Percentiles rank a stretch among this genome's conserved stretches.
These are phyloP conservation scores for Coemansia aciculifera DNA, from an alignment of 192 early-diverging fungal genomes.

Conservation along the genomic window DNA sequence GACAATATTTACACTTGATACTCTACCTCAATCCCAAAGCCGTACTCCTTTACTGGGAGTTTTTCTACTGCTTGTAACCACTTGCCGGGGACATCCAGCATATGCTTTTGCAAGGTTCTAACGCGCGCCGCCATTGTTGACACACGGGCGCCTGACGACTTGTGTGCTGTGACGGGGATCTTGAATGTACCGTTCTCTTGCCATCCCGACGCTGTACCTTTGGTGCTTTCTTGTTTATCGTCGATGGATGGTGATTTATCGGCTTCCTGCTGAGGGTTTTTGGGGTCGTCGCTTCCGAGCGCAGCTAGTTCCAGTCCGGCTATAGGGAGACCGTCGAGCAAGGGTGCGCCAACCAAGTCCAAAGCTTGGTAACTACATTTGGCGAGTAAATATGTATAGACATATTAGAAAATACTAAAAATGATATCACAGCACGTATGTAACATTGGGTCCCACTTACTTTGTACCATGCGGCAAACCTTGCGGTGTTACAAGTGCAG, in stretches of 20 bases:
- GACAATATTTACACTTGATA: background rate
- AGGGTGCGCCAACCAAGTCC: conserved; percentile 14
- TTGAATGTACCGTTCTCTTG: conserved; percentile 24
- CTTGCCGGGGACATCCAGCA: conserved; percentile 47
- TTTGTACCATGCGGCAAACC: conserved; percentile 5
- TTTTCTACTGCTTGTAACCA: conserved; percentile 45
- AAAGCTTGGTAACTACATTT: conserved; percentile 6
- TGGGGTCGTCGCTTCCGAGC: conserved; percentile 7
- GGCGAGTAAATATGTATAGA: background rate
- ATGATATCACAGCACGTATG: background rate
- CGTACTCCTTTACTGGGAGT: conserved; percentile 51
- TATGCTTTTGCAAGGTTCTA: conserved; percentile 42
- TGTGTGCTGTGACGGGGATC: conserved; percentile 45
- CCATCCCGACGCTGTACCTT: conserved; percentile 1
- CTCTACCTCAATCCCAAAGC: conserved; percentile 52
- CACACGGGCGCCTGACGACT: conserved; percentile 26
- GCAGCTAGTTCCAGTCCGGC: conserved; percentile 30
- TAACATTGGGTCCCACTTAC: conserved; percentile 7
- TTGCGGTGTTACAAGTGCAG: conserved; percentile 15
- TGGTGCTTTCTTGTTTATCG: background rate
- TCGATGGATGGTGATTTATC: background rate
- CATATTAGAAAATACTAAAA: background rate
- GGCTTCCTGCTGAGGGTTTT: background rate
- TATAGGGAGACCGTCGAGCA: conserved; percentile 38
- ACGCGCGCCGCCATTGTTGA: conserved; percentile 47